Conservation (phyloP, 176 grass and related monocot species). For the Cenchrus americanus region DNA sequence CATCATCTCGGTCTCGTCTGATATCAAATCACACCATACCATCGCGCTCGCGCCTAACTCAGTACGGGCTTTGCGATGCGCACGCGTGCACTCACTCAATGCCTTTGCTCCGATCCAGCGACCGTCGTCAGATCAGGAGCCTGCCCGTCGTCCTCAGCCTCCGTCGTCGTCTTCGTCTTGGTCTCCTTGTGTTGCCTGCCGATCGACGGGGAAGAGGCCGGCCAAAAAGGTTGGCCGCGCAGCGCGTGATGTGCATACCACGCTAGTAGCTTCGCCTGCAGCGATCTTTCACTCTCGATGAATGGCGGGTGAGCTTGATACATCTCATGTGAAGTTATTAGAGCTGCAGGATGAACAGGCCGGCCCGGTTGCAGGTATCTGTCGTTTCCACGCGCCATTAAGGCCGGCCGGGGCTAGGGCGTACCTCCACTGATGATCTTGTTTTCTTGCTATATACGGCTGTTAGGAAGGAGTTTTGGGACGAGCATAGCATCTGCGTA, state of each 20-base stretch:
- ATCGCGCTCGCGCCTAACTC: not conserved
- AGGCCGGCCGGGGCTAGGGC: not conserved
- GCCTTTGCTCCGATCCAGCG: not conserved
- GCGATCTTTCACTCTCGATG: not conserved
- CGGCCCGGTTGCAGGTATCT: not conserved
- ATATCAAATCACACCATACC: not conserved
- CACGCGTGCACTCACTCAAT: conserved; percentile 5
- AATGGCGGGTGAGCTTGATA: not conserved
- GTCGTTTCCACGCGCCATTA: not conserved
- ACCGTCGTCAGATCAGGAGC: not conserved
- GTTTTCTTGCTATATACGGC: not conserved
- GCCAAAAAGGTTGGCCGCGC: too few species aligned
- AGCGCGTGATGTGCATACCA: not conserved
- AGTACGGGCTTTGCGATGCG: not conserved
- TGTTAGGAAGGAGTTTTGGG: not conserved
- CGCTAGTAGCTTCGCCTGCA: not conserved
- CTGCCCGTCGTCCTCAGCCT: too few species aligned
- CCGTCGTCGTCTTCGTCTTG: not conserved
- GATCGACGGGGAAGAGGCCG: not conserved
- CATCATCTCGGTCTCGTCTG: not conserved
- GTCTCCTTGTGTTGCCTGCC: not conserved
- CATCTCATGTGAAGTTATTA: not conserved
- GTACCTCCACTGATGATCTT: not conserved
- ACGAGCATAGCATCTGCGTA: not conserved
- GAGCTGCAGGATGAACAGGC: not conserved